phyloP scores from a whole-genome alignment of 2,329 filamentous ascomycete genomes.

The Trichoderma asperellum region DNA sequence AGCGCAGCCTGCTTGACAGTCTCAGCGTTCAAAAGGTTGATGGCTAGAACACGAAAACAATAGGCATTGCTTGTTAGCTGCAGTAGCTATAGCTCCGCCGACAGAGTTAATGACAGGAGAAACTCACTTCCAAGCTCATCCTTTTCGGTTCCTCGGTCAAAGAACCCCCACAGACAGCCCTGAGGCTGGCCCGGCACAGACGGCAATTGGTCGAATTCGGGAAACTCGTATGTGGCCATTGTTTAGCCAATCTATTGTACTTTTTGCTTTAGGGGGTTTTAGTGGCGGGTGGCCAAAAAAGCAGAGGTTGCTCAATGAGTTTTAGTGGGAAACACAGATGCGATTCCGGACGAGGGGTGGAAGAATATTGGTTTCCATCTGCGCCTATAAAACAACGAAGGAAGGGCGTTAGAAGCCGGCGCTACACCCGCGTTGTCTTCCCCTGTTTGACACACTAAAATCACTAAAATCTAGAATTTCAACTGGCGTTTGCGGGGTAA shows the following conservation, averaged over 20 bases:
- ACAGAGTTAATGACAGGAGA: neutral
- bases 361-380: no score
- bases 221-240: neutral
- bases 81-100: neutral
- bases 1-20: neutral
- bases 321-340: neutral
- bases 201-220: neutral
- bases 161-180: neutral
- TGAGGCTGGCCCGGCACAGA: constrained; percentile 11
- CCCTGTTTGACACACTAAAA: neutral
- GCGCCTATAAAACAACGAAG: neutral
- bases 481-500: neutral
- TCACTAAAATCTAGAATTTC: neutral
- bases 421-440: neutral
- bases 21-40: neutral
- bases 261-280: neutral
- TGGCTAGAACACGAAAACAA: neutral
- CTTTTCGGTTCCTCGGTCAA: neutral
- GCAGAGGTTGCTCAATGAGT: neutral
- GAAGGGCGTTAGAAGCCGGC: neutral
- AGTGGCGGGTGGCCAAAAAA: neutral
- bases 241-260: neutral
- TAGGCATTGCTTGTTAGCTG: neutral
- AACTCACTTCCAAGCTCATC: constrained; percentile 12
- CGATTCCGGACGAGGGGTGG: neutral